Base-by-base conservation (phyloP, 2,329 filamentous ascomycete species). In the Cytospora piceicola region DNA sequence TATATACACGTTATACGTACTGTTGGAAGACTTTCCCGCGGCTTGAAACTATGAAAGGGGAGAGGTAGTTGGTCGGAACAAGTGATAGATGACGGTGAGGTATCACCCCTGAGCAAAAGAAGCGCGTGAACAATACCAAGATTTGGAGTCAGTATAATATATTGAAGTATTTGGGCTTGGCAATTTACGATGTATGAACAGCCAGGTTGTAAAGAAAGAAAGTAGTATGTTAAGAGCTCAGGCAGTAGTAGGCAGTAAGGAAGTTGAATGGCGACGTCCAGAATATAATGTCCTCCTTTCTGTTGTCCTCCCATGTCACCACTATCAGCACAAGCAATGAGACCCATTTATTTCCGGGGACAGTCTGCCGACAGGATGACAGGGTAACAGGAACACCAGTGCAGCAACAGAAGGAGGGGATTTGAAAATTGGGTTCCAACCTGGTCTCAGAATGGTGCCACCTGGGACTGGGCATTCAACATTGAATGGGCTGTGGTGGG, bases 391-490 rank as follows among this genome's bases (percentile, higher is more conserved):
- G 42, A 46, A 49, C 46, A 12, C n/a, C 46, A 49, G n/a, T n/a
- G n/a, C 42, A 24, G 46, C 9, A 49, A 24, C 9, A 49, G 46
- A 14, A 22, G 24, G 46, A 32, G 58, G 39, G 14, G 17, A 49
- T 24, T 39, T 3, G 5, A 29, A 29, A 29, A 36, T 39, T 34
- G 55, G 34, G 34, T 54, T 58, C 42, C 36, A 39, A 52, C 30
- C 61, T 32, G 30, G 61, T 36, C 42, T 54, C 54, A 64, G 55
- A 22, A 64, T 64, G 55, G 62, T 60, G 55, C 62, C 62, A 64
- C 62, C 29, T 6, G 55, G 32, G 15, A 12, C 52, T 54, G 59
- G 36, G 20, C 11, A 6, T 30, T 22, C 6, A 34, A 34, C 14
- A 49, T 49, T 24, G 6, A 8, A 49, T n/a, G 42, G 32, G 32